phyloP scores from a whole-genome alignment of 768 basidiomycete species.

The Heimioporus sp. region DNA sequence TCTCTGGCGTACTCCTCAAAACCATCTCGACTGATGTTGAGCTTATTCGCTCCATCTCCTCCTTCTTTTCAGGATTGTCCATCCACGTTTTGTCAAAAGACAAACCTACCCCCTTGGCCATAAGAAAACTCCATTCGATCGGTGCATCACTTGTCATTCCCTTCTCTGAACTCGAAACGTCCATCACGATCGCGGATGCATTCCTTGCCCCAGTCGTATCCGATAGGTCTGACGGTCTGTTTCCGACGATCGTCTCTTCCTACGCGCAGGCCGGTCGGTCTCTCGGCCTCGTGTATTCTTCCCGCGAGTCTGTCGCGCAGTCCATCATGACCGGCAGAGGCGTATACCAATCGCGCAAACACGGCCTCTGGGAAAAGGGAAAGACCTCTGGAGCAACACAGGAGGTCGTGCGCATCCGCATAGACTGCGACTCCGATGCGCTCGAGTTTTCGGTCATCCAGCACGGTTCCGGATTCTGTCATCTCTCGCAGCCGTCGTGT shows the following conservation, averaged over 20 bases:
- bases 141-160: constrained; percentile 72
- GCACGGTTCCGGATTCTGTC: constrained; percentile 91
- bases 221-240: constrained; percentile 89
- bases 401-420: constrained; percentile 73
- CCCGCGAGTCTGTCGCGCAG: constrained; percentile 77
- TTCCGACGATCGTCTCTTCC: constrained; percentile 88
- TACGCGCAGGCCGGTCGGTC: constrained; percentile 61
- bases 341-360: constrained; percentile 94
- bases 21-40: constrained; percentile 70
- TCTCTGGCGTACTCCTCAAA: constrained; percentile 81
- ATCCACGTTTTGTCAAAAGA: constrained; percentile 60
- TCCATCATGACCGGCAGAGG: constrained; percentile 88
- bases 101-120: constrained; percentile 55
- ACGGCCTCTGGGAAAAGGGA: constrained; percentile 96
- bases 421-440: constrained; percentile 92
- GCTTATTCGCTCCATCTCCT: constrained; percentile 72
- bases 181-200: constrained; percentile 77
- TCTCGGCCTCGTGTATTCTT: constrained; percentile 96
- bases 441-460: constrained; percentile 90
- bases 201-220: constrained; percentile 82
- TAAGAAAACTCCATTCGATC: constrained; percentile 57
- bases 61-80: constrained; percentile 63
- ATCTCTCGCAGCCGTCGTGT: constrained; percentile 83
- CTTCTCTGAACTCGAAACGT: constrained; percentile 56
- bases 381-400: constrained; percentile 96